Conservation (phyloP, 78 protist species). For the Monocercomonoides exilis region DNA sequence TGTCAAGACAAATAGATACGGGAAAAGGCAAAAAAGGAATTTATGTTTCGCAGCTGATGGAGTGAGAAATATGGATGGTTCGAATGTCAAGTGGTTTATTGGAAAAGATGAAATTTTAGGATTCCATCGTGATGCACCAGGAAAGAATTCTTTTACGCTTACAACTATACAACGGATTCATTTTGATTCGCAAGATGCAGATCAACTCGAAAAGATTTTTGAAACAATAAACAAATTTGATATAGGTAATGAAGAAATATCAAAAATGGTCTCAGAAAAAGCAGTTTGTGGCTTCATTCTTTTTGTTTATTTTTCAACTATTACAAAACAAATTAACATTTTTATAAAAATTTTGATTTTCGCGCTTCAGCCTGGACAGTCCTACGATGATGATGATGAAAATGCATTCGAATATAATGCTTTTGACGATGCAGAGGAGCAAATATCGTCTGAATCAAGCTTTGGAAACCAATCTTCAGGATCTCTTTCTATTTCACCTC, state of each 20-base stretch:
- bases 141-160: background rate
- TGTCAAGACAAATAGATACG: background rate
- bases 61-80: background rate
- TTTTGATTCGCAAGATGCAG: background rate
- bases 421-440: too few species aligned
- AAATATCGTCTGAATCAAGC: too few species aligned
- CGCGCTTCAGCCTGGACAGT: too few species aligned
- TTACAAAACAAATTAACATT: background rate
- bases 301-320: background rate
- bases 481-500: too few species aligned
- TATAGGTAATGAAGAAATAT: background rate
- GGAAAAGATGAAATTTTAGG: background rate
- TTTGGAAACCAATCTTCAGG: too few species aligned
- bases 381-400: too few species aligned
- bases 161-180: background rate
- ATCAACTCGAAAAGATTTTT: background rate
- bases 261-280: background rate
- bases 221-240: background rate
- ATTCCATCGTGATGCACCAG: background rate
- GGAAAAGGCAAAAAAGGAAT: background rate
- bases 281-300: background rate
- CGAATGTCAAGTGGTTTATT: background rate
- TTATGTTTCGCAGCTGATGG: background rate
- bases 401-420: too few species aligned
- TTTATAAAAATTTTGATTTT: too few species aligned